phyloP scores from a whole-genome alignment of 2,329 filamentous ascomycete genomes.

The Diplodia sapinea region DNA sequence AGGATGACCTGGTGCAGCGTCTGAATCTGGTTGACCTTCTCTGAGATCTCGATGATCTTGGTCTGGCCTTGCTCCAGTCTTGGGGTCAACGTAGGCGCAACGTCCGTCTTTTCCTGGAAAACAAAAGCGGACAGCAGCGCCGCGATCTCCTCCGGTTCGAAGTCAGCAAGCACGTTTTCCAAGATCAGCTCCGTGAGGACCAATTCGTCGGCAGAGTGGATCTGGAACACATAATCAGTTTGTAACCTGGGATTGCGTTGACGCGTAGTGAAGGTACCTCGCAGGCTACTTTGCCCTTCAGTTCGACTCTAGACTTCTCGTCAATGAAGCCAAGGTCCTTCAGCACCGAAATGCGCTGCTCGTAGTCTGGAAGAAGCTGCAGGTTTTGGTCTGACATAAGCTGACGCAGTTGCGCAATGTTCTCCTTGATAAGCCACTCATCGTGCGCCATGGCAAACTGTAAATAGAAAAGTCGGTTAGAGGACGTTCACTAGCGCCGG shows the following conservation, averaged over 20 bases:
- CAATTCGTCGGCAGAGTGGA: conserved; percentile 94
- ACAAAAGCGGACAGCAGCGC: conserved; percentile 93
- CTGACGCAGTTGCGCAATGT: conserved; percentile 84
- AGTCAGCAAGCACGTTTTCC: conserved; percentile 94
- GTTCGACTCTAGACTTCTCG: conserved; percentile 80
- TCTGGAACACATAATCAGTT: conserved; percentile 51
- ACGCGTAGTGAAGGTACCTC: conserved; percentile 60
- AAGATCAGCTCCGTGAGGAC: conserved; percentile 95
- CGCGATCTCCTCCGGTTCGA: conserved; percentile 95
- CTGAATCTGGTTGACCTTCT: conserved; percentile 91
- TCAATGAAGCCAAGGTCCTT: conserved; percentile 94
- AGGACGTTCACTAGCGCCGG: conserved; percentile 29
- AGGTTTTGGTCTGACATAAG: conserved; percentile 96
- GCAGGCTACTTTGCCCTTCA: conserved; percentile 98
- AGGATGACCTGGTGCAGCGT: conserved; percentile 91
- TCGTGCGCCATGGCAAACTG: conserved; percentile 96
- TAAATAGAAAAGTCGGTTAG: conserved; percentile 22
- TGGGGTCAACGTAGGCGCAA: conserved; percentile 78
- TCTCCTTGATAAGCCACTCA: conserved; percentile 94
- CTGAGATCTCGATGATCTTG: conserved; percentile 86
- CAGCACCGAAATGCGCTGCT: conserved; percentile 89
- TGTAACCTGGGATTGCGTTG: conserved; percentile 19
- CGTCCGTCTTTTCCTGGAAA: conserved; percentile 94
- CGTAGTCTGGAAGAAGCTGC: conserved; percentile 92
- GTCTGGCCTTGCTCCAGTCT: conserved; percentile 81